A percentile compares a stretch with the other conserved stretches of the same genome.
phyloP scores from a whole-genome alignment of 345 rosid genomes.

The Populus pruinosa region DNA sequence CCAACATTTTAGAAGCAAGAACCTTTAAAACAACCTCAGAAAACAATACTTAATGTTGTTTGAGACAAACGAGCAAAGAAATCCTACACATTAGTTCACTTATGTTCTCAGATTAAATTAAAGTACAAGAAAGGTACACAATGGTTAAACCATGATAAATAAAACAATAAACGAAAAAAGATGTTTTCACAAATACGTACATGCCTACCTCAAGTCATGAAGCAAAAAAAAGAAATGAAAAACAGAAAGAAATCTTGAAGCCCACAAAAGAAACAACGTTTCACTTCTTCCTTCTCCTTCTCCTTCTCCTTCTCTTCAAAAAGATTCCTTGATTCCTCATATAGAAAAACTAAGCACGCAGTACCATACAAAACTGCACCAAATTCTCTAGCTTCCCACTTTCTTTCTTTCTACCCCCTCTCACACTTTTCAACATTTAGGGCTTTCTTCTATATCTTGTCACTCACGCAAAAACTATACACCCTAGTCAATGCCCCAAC shows the following conservation, averaged over 20 bases:
- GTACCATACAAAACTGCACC: slow-evolving; percentile 10
- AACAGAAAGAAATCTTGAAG: not conserved
- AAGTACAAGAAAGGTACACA: slow-evolving; percentile 10
- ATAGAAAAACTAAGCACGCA: slow-evolving; percentile 29
- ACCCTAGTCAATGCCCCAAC: not conserved
- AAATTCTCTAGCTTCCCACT: not conserved
- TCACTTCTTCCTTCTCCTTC: slow-evolving; percentile 1
- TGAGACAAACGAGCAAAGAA: not conserved
- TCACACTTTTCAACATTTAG: not conserved
- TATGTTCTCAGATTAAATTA: slow-evolving; percentile 27
- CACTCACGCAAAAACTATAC: not conserved
- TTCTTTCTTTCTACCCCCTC: not conserved
- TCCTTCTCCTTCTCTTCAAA: slow-evolving; percentile 20
- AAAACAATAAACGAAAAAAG: not conserved
- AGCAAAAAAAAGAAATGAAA: not conserved
- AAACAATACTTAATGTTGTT: not conserved
- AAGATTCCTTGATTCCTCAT: slow-evolving; percentile 68
- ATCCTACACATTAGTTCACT: slow-evolving; percentile 3
- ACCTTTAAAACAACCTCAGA: not conserved
- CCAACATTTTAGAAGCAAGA: slow-evolving; percentile 19
- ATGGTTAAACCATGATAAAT: not conserved
- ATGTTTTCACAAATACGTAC: not conserved
- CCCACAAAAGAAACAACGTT: not conserved
- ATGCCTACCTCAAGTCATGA: not conserved
- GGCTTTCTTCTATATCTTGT: not conserved